A percentile compares a stretch with the other conserved stretches of the same genome.
phyloP scores from a whole-genome alignment of 1,284 basidiomycete genomes.

The Tilletia setariae region DNA sequence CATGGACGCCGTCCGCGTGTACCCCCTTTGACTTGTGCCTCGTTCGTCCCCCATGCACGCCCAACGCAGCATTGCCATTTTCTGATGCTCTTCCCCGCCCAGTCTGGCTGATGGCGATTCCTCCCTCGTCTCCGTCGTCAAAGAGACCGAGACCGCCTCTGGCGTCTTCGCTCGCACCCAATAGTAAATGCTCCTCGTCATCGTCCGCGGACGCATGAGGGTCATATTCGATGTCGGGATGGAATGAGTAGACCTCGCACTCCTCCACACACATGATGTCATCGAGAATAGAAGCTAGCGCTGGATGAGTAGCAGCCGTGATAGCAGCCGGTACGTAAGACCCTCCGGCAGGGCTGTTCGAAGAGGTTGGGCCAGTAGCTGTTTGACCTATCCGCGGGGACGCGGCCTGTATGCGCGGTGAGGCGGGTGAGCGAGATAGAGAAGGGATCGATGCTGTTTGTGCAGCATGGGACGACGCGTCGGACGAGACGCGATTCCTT shows the following conservation, averaged over 20 bases:
- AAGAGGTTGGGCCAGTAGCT: background rate
- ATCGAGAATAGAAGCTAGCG: slow-evolving; percentile 80
- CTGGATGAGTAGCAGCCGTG: slow-evolving; percentile 63
- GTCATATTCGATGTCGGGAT: slow-evolving; percentile 89
- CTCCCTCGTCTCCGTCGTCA: slow-evolving; percentile 24
- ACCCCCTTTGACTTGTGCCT: background rate
- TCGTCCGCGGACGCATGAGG: slow-evolving; percentile 68
- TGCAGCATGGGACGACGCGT: too few species aligned
- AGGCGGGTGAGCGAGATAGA: slow-evolving; percentile 1
- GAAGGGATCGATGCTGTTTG: background rate
- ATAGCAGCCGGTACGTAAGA: background rate
- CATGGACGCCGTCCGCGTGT: background rate
- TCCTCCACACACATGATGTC: slow-evolving; percentile 84
- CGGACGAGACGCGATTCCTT: too few species aligned
- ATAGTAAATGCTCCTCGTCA: slow-evolving; percentile 60
- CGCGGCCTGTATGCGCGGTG: background rate
- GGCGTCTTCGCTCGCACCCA: slow-evolving; percentile 53
- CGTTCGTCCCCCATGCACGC: background rate
- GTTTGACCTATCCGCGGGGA: background rate
- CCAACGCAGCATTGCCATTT: background rate
- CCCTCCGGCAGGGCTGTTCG: background rate
- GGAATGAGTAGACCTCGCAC: slow-evolving; percentile 92
- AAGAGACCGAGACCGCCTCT: slow-evolving; percentile 56
- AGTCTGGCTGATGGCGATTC: background rate
- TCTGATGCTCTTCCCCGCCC: background rate